These are phyloP conservation scores for Aspergillus fischeri DNA, from an alignment of 2,329 filamentous ascomycete genomes.

Conservation along the genomic window DNA sequence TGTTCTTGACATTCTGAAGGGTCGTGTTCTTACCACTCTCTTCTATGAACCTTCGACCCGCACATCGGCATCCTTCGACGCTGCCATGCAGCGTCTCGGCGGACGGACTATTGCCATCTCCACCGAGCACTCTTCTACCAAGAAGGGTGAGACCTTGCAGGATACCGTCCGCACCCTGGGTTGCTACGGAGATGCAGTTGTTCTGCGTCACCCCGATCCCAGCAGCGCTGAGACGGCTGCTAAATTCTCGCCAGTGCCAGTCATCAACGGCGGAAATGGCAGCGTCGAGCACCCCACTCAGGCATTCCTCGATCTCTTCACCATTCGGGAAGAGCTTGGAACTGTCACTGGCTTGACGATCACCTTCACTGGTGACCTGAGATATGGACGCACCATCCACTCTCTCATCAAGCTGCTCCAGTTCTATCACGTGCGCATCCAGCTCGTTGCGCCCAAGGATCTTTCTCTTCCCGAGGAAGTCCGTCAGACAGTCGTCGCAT, in stretches of 20 bases:
- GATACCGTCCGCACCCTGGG: constrained; percentile 91
- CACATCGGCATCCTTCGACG: constrained; percentile 92
- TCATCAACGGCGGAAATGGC: constrained; percentile 97
- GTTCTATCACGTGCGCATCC: constrained; percentile 91
- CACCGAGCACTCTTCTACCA: constrained; percentile 78
- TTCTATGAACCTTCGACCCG: constrained; percentile 98
- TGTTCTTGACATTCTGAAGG: constrained; percentile 79
- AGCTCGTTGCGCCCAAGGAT: constrained; percentile 79
- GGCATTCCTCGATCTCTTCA: constrained; percentile 96
- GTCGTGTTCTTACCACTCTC: constrained; percentile 81
- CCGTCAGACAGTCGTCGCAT: constrained; percentile 64
- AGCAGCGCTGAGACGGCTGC: constrained; percentile 74
- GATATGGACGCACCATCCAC: constrained; percentile 91
- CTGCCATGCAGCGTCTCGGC: constrained; percentile 96
- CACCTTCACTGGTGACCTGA: constrained; percentile 90
- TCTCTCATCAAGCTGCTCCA: constrained; percentile 89
- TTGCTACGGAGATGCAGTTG: constrained; percentile 91
- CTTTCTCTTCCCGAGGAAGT: constrained; percentile 74
- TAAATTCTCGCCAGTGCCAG: constrained; percentile 82
- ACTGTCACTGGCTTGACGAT: constrained; percentile 94
- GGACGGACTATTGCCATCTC: constrained; percentile 79
- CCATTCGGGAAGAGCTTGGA: constrained; percentile 93
- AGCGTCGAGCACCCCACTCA: constrained; percentile 96
- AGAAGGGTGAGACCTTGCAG: constrained; percentile 91
- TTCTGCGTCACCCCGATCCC: constrained; percentile 89